These are phyloP conservation scores for Tuber aestivum DNA, from an alignment of 495 filamentous ascomycete species.

Conservation along the genomic window DNA sequence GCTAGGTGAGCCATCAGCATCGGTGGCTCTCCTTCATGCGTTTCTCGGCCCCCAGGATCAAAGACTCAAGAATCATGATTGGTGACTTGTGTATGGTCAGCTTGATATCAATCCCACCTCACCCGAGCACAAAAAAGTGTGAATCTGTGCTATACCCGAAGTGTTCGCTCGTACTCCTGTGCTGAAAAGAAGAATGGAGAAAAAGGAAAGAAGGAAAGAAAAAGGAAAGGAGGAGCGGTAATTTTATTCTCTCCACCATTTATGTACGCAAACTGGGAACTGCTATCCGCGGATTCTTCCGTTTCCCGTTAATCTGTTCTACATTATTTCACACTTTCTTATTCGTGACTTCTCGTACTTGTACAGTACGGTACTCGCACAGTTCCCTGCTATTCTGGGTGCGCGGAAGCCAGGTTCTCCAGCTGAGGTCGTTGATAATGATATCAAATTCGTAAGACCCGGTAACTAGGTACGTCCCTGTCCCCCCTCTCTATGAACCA, in stretches of 20 bases:
- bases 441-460: background rate
- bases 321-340: background rate
- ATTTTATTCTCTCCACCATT: conserved; percentile 2
- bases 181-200: background rate
- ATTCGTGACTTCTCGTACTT: background rate
- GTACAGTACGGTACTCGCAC: no score
- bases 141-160: background rate
- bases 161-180: background rate
- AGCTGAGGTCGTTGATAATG: background rate
- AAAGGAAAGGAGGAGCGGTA: background rate
- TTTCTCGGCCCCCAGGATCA: background rate
- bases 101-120: conserved; percentile 2
- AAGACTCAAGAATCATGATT: background rate
- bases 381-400: background rate
- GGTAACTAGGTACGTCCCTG: conserved; percentile 1
- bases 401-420: background rate
- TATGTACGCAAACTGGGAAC: background rate
- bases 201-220: background rate
- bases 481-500: background rate
- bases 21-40: background rate
- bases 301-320: background rate
- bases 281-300: background rate
- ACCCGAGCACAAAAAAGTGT: background rate
- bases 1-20: background rate
- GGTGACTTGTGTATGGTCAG: background rate